Base-by-base conservation (phyloP, 2,329 filamentous ascomycete species). In the Pyrenochaeta sp. region DNA sequence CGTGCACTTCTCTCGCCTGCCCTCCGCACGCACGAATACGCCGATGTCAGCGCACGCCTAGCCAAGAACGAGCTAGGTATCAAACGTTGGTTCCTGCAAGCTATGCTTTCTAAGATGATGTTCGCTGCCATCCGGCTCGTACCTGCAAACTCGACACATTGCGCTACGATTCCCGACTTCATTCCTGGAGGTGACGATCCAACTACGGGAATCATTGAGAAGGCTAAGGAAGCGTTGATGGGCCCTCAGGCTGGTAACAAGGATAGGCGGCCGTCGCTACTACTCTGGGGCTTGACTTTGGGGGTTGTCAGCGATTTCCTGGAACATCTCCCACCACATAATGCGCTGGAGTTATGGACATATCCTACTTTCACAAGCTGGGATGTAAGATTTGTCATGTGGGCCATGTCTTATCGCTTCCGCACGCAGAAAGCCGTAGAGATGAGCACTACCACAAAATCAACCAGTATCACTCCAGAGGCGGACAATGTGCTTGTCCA, bases 211-310 rank as follows among this genome's bases (percentile, higher is more conserved):
- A 0, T 51, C 1, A 7, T 64, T 2, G 59, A 48, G 9, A 64
- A 61, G 3, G 23, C 66, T 0, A 61, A 52, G 47, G 62, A 67
- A 5, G 45, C 59, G 14, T n/a, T 70, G 18, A 35, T 30, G 20
- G 59, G 64, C 42, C 50, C 54, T 45, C 50, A 58, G 18, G 73
- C 40, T 31, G 44, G 74, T 66, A 66, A 74, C 57, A 77, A 58
- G 74, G 52, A 59, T 20, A 55, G 52, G 7, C 68, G 70, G 72
- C 69, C 69, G n/a, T 84, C 86, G 2, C 75, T 90, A 1, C 73
- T 89, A 10, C 82, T 90, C 1, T 90, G 88, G 88, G 88, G 88
- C 0, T 71, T 90, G 30, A 90, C 88, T 0, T 77, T 90, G 1
- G 87, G 87, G 4, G 84, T 90, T 29, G 73, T 90, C 33, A 85